A percentile compares a stretch with the other conserved stretches of the same genome.
phyloP scores from a whole-genome alignment of 2,329 filamentous ascomycete genomes.

The Lasiodiplodia sp. region DNA sequence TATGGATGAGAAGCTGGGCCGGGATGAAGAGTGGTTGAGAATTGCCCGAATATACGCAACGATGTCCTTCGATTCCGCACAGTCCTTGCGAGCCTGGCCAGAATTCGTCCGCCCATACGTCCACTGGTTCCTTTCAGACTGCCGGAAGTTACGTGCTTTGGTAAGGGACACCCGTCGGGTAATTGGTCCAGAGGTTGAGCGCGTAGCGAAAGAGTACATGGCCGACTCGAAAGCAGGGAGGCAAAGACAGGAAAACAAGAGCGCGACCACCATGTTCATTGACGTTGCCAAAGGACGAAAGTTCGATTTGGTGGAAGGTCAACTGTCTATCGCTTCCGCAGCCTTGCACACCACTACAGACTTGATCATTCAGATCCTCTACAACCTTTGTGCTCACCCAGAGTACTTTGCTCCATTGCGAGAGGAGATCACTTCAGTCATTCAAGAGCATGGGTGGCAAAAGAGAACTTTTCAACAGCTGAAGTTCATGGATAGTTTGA shows the following conservation, averaged over 20 bases:
- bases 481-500: constrained; percentile 51
- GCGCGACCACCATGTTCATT: constrained; percentile 7
- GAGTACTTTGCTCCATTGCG: constrained; percentile 60
- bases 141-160: constrained; percentile 48
- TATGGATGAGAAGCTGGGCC: constrained; percentile 37
- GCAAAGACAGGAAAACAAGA: constrained; percentile 33
- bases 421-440: constrained; percentile 56
- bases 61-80: constrained; percentile 57
- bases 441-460: constrained; percentile 49
- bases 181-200: constrained; percentile 40
- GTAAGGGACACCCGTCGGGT: constrained; percentile 47
- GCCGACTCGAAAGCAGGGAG: background rate
- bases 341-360: constrained; percentile 55
- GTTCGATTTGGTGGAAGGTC: constrained; percentile 44
- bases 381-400: constrained; percentile 60
- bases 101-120: constrained; percentile 51
- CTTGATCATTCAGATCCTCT: constrained; percentile 57
- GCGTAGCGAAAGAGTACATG: constrained; percentile 34
- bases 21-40: constrained; percentile 62
- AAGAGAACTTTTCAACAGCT: constrained; percentile 46
- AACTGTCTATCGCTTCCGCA: constrained; percentile 49
- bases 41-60: constrained; percentile 60
- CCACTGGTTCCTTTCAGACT: constrained; percentile 54
- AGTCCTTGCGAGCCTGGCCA: constrained; percentile 57
- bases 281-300: constrained; percentile 32